These are phyloP conservation scores for Trypanosomatidae sp. DNA, from an alignment of 208 protist species.

Conservation along the genomic window DNA sequence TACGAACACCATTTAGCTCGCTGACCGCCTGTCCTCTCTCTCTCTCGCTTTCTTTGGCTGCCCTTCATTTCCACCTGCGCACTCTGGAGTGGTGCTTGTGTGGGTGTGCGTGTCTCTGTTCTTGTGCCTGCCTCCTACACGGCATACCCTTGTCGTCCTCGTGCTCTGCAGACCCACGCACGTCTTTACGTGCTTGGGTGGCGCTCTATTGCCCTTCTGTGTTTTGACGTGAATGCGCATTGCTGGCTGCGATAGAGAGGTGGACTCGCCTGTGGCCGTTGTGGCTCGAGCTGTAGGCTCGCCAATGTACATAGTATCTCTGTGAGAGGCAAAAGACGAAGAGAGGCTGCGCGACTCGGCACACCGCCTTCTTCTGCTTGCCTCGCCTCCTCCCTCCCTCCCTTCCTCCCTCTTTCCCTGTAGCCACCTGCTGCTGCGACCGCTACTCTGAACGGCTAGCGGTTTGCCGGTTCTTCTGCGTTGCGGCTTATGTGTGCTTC, in stretches of 20 bases:
- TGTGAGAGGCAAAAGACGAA: neutral
- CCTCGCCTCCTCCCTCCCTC: neutral
- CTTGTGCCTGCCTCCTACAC: neutral
- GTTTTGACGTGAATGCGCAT: neutral
- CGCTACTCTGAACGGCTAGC: neutral
- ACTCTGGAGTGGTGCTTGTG: neutral
- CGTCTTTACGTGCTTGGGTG: neutral
- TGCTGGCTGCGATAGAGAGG: neutral
- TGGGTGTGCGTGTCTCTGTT: neutral
- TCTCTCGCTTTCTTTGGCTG: neutral
- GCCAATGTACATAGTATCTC: constrained; percentile 4
- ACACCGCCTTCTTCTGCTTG: neutral
- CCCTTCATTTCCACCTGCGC: neutral
- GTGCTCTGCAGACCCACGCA: neutral
- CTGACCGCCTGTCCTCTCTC: neutral
- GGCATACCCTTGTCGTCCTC: neutral
- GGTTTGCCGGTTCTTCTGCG: neutral
- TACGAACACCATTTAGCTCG: neutral
- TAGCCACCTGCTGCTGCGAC: neutral
- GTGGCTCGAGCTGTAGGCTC: neutral
- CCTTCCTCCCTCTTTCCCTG: neutral
- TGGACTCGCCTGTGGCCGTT: neutral
- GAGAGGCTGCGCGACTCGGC: neutral
- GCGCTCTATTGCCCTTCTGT: neutral
- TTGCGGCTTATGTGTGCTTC: neutral